Evolutionary conservation across 2,329 filamentous ascomycete species (phyloP), one percentile per base, ranked within the genome.

Genomic region (Ilyonectria robusta): DNA sequence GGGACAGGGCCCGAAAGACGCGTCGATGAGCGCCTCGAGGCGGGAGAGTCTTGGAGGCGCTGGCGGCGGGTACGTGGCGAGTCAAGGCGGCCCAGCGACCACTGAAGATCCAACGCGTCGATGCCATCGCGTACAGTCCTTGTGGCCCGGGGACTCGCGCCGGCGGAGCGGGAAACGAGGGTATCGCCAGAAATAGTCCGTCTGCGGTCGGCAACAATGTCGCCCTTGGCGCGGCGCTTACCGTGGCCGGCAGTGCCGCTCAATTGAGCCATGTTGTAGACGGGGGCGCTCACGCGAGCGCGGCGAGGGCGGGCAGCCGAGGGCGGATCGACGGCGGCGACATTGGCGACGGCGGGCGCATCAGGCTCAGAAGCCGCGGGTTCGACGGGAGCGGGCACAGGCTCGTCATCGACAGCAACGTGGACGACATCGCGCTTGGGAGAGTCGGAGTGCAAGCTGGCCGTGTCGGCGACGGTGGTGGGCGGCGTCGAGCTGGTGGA

Each of bases 201-300:
- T 67, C 85, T 83, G 58, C 83, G 81, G 44, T 84, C 79, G 35
- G 79, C 76, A 11, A 85, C 82, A 29, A 78, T 72, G 68, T 88
- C 86, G 66, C 87, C 85, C 51, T 86, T 88, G 50, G 85, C 78
- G 79, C 81, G 85, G 80, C 81, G 85, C 72, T 86, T 88, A 57
- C 86, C 89, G 71, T 92, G 89, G 48, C 86, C 84, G 31, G 86
- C 85, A 54, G 88, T 92, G 71, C 90, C 90, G 65, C 85, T 86
- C 58, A 92, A 83, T 72, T 88, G 86, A 70, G 88, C 84, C 17
- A 92, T 81, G 73, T 94, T 94, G 81, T 94, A 94, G 17, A 90
- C 87, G 13, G 88, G 85, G 19, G 89, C 82, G 59, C 84, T 86
- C n/a, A 81, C 75, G 68, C 88, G 86, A 42, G 84, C 82, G 74